Conservation (phyloP, 2,329 filamentous ascomycete species). For the Aspergillus pseudoviridinutans region DNA sequence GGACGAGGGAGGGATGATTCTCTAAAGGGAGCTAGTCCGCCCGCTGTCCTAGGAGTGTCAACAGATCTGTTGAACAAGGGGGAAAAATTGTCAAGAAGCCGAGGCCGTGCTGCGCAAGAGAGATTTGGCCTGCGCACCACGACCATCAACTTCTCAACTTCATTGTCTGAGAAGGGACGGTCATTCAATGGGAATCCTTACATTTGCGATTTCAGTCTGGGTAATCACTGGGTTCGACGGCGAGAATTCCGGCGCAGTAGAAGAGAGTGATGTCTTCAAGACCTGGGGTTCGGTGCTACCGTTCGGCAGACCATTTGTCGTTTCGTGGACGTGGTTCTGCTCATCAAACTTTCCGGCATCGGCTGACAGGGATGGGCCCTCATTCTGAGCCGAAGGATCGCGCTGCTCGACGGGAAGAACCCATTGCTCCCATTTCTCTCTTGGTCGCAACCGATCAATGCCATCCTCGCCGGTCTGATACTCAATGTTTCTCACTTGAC, state of each 20-base stretch:
- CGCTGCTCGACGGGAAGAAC: slow-evolving; percentile 69
- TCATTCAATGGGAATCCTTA: slow-evolving; percentile 32
- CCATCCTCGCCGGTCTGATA: slow-evolving; percentile 71
- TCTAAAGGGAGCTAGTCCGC: slow-evolving; percentile 43
- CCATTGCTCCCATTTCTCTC: slow-evolving; percentile 75
- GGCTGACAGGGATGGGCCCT: slow-evolving; percentile 53
- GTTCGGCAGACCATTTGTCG: slow-evolving; percentile 38
- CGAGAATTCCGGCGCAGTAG: slow-evolving; percentile 61
- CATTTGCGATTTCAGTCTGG: slow-evolving; percentile 35
- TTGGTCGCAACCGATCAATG: slow-evolving; percentile 70
- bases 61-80: slow-evolving; percentile 55
- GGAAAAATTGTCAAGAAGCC: slow-evolving; percentile 39
- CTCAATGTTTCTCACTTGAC: slow-evolving; percentile 69
- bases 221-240: slow-evolving; percentile 36
- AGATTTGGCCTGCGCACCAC: slow-evolving; percentile 45
- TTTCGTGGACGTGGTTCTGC: slow-evolving; percentile 25
- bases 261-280: slow-evolving; percentile 54
- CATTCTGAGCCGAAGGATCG: slow-evolving; percentile 67
- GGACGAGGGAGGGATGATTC: slow-evolving; percentile 32
- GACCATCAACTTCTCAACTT: slow-evolving; percentile 45
- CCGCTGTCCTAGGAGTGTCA: slow-evolving; percentile 49
- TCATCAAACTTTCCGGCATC: slow-evolving; percentile 35
- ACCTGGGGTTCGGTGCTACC: slow-evolving; percentile 33
- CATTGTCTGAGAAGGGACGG: slow-evolving; percentile 44
- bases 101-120: slow-evolving; percentile 28